Conservation (phyloP, 2,329 filamentous ascomycete species). For the Coniochaeta prunicola region DNA sequence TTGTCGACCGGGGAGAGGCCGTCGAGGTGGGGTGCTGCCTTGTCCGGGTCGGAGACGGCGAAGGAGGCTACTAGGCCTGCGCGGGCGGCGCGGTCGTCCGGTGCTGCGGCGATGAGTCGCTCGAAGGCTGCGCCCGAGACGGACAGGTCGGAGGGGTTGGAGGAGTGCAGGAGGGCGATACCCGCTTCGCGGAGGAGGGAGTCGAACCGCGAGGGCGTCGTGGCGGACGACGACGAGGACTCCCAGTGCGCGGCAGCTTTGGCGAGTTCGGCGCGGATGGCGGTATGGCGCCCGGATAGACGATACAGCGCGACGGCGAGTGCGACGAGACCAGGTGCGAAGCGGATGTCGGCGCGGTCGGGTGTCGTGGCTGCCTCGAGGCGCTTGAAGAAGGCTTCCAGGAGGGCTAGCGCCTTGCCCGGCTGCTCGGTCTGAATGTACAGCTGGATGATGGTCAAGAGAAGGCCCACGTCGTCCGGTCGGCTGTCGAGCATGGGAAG, state of each 20-base stretch:
- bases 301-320: conserved; percentile 74
- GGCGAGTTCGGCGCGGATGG: conserved; percentile 66
- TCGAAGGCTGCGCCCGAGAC: conserved; percentile 75
- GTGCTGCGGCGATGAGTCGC: conserved; percentile 57
- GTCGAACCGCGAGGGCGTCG: conserved; percentile 32
- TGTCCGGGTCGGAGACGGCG: conserved; percentile 52
- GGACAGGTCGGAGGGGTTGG: conserved; percentile 57
- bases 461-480: conserved; percentile 72
- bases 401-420: conserved; percentile 63
- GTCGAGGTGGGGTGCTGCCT: conserved; percentile 45
- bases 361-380: conserved; percentile 55
- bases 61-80: conserved; percentile 84
- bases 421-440: conserved; percentile 67
- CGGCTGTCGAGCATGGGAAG: conserved; percentile 63
- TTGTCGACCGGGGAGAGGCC: conserved; percentile 55
- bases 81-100: conserved; percentile 60
- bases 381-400: conserved; percentile 68
- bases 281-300: conserved; percentile 63
- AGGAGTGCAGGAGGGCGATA: conserved; percentile 72
- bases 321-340: conserved; percentile 77
- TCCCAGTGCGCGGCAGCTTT: conserved; percentile 80
- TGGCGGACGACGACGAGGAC: conserved; percentile 24
- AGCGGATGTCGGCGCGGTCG: conserved; percentile 62
- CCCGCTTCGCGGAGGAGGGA: conserved; percentile 75
- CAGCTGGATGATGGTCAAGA: conserved; percentile 74